A percentile compares a stretch with the other conserved stretches of the same genome.
phyloP scores from a whole-genome alignment of 1,284 basidiomycete species.

The Ustilago lituana region DNA sequence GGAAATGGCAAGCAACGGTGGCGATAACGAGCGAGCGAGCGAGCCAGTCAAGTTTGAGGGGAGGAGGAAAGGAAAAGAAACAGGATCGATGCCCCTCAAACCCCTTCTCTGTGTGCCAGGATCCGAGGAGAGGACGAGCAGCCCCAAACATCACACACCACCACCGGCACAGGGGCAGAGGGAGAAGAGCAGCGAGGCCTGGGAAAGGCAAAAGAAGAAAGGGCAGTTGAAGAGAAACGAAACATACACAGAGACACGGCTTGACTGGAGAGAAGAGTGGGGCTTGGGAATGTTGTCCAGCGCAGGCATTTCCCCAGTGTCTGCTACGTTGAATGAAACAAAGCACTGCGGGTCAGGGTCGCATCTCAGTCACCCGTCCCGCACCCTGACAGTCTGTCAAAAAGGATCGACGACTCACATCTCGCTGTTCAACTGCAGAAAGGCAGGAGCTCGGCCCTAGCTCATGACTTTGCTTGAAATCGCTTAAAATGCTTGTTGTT shows the following conservation, averaged over 20 bases:
- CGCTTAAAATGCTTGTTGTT: too few relatives aligned
- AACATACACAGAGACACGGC: conserved; percentile 11
- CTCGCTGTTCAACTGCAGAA: background rate
- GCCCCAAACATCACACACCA: background rate
- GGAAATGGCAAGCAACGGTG: background rate
- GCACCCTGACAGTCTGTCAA: conserved; percentile 14
- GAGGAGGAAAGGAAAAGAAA: conserved; percentile 9
- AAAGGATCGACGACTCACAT: conserved; percentile 15
- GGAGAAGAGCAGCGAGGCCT: background rate
- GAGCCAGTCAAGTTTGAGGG: too few relatives aligned
- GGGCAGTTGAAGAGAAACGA: background rate
- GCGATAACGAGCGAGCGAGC: background rate
- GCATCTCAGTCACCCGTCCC: too few relatives aligned
- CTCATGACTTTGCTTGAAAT: too few relatives aligned
- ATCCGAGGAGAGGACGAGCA: conserved; percentile 3
- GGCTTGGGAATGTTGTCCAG: too few relatives aligned
- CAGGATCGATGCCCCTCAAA: background rate
- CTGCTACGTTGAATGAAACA: too few relatives aligned
- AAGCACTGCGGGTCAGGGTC: too few relatives aligned
- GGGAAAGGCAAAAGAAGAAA: background rate
- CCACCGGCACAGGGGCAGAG: too few relatives aligned
- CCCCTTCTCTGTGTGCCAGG: background rate
- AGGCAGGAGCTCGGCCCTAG: background rate
- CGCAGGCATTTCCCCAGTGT: too few relatives aligned
- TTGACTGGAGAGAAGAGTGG: too few relatives aligned